Evolutionary conservation across 441 rosid species (phyloP).

Genomic region (Erodium texanum): DNA sequence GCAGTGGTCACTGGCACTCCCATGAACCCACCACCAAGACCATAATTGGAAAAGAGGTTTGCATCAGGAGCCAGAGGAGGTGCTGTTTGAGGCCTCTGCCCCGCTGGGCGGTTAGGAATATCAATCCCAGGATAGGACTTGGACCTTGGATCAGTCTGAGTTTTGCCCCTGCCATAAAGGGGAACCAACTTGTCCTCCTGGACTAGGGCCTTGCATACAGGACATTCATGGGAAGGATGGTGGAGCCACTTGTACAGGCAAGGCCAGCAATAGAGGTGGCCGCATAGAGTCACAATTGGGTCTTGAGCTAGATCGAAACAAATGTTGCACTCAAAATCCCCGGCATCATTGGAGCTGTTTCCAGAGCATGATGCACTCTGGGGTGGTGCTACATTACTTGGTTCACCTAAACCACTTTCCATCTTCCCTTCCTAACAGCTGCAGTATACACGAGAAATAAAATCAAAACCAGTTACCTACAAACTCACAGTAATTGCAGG

Average conservation of each 20-base stretch:
- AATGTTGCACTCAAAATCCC: constrained; percentile 77
- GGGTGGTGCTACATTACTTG: background rate
- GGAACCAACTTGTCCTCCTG: constrained; percentile 87
- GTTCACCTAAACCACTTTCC: background rate
- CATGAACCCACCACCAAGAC: constrained; percentile 54
- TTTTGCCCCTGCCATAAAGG: constrained; percentile 82
- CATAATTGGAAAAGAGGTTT: too few relatives aligned
- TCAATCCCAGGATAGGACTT: constrained; percentile 56
- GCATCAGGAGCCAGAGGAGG: constrained; percentile 33
- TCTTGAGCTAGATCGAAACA: constrained; percentile 89
- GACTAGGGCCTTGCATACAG: constrained; percentile 79
- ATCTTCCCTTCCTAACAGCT: constrained; percentile 17
- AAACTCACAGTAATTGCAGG: background rate
- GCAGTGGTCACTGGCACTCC: constrained; percentile 68
- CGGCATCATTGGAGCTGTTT: constrained; percentile 45
- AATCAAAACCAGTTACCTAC: background rate
- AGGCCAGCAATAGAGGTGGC: constrained; percentile 96
- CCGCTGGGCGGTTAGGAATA: constrained; percentile 78
- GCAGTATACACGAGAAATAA: background rate
- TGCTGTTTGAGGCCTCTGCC: constrained; percentile 35
- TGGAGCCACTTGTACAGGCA: constrained; percentile 93
- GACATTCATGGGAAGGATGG: constrained; percentile 53
- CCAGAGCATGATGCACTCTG: constrained; percentile 34
- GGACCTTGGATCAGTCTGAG: constrained; percentile 65
- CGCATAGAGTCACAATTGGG: constrained; percentile 86